These are phyloP conservation scores for Backusella circina DNA, from an alignment of 192 early-diverging fungal genomes.

Conservation along the genomic window DNA sequence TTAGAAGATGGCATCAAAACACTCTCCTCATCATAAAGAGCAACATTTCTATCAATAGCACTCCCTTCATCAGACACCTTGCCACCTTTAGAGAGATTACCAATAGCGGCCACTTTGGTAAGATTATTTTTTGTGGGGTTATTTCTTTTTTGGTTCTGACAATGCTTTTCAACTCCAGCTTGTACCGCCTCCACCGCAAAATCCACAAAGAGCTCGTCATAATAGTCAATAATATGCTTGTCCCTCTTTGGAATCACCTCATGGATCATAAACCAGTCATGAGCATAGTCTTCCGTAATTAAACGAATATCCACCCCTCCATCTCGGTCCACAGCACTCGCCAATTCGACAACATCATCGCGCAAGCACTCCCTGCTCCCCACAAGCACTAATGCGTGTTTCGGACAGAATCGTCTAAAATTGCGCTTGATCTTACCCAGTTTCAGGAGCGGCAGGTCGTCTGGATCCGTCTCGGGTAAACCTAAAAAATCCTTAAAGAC, in stretches of 20 bases:
- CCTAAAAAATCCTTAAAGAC: constrained; percentile 25
- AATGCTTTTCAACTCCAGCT: background rate
- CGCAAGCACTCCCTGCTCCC: constrained; percentile 27
- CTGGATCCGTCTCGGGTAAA: background rate
- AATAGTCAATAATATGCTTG: constrained; percentile 9
- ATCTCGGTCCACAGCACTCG: background rate
- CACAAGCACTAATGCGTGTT: constrained; percentile 16
- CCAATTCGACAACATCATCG: constrained; percentile 22
- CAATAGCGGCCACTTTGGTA: background rate
- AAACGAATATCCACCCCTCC: constrained; percentile 8
- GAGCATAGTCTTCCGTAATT: constrained; percentile 21
- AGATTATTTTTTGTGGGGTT: background rate
- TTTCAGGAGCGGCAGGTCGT: constrained; percentile 7
- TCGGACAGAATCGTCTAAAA: constrained; percentile 15
- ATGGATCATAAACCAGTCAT: constrained; percentile 37
- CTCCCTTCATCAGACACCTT: background rate
- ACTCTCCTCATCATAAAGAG: background rate
- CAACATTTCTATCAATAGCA: background rate
- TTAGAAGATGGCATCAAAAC: background rate
- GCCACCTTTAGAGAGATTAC: background rate
- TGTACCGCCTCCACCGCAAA: constrained; percentile 8
- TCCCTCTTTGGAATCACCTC: constrained; percentile 26
- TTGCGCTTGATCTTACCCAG: constrained; percentile 4
- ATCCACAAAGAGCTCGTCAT: constrained; percentile 24
- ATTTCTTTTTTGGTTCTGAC: background rate